Conservation (phyloP, 352 stramenopile genomes). For the Globisporangium alternatum region DNA sequence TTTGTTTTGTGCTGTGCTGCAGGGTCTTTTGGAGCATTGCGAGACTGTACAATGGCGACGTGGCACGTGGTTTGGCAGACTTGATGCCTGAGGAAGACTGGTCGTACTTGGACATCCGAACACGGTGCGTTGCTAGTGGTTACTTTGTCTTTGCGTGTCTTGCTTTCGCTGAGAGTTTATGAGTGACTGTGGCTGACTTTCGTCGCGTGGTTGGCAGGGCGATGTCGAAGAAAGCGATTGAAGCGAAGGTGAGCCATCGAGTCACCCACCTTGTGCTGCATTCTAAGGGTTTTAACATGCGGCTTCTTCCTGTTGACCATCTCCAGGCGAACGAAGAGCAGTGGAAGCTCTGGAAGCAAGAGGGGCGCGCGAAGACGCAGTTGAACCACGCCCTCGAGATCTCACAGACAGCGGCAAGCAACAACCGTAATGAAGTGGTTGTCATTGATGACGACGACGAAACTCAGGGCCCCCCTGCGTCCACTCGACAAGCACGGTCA, state of each 20-base stretch:
- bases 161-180: neutral
- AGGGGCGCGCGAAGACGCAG: conserved; percentile 10
- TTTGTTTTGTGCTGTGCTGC: neutral
- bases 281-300: neutral
- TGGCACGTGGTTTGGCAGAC: conserved; percentile 56
- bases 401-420: neutral
- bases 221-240: conserved; percentile 75
- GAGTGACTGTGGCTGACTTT: neutral
- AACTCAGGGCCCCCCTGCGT: neutral
- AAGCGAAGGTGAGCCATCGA: conserved; percentile 53
- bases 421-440: conserved; percentile 8
- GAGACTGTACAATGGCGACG: conserved; percentile 69
- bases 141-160: neutral
- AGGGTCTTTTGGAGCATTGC: conserved; percentile 87
- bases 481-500: neutral
- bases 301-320: neutral
- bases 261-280: neutral
- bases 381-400: conserved; percentile 1
- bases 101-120: conserved; percentile 77
- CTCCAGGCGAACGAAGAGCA: conserved; percentile 63
- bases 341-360: conserved; percentile 67
- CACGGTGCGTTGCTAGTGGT: conserved; percentile 31
- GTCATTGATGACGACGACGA: conserved; percentile 4
- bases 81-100: conserved; percentile 82
- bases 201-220: conserved; percentile 22